Evolutionary conservation across 805 yeast genomes (phyloP).

Genomic region (Kodamaea lidongshanica): DNA sequence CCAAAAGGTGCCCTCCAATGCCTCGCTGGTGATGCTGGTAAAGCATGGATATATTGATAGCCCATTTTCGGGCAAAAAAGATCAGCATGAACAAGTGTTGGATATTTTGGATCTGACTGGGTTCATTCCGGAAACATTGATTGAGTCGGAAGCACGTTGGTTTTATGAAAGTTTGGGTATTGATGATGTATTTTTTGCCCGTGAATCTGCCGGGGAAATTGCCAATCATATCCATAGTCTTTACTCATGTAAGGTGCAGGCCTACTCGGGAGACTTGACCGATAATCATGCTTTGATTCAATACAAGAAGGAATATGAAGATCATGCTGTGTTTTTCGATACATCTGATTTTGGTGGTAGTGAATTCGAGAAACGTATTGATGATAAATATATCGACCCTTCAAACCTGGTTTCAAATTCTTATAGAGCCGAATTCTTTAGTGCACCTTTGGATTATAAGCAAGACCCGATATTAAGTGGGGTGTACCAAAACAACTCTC

Average conservation of each 20-base stretch:
- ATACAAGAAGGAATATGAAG: constrained; percentile 71
- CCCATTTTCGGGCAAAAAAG: constrained; percentile 73
- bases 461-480: constrained; percentile 42
- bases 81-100: constrained; percentile 75
- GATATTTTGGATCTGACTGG: constrained; percentile 78
- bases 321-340: constrained; percentile 89
- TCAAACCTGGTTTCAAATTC: constrained; percentile 29
- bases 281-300: constrained; percentile 51
- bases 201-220: constrained; percentile 73
- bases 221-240: constrained; percentile 81
- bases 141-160: constrained; percentile 84
- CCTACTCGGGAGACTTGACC: constrained; percentile 55
- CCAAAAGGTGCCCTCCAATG: constrained; percentile 21
- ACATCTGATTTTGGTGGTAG: constrained; percentile 52
- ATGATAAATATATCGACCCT: constrained; percentile 70
- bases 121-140: constrained; percentile 79
- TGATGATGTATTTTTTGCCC: constrained; percentile 86
- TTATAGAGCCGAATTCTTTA: constrained; percentile 74
- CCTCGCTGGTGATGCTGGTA: constrained; percentile 22
- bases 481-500: constrained; percentile 25
- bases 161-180: constrained; percentile 83
- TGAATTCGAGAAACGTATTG: constrained; percentile 68
- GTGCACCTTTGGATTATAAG: constrained; percentile 51
- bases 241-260: constrained; percentile 89
- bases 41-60: constrained; percentile 64